phyloP scores from a whole-genome alignment of 1,284 basidiomycete genomes.

The Tilletia horrida region DNA sequence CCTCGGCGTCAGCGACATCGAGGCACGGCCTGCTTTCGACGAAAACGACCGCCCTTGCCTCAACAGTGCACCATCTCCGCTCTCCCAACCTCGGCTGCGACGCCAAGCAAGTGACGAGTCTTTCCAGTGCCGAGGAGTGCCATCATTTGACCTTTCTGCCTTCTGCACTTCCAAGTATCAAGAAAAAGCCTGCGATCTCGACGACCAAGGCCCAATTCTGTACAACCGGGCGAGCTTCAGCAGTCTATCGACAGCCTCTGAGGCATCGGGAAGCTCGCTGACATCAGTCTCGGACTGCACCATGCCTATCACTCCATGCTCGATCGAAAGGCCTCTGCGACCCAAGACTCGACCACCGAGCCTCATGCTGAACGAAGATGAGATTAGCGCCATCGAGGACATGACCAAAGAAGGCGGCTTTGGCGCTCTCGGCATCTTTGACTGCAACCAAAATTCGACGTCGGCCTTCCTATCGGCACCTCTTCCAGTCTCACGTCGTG shows the following conservation, averaged over 20 bases:
- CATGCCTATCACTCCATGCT: conserved; percentile 6
- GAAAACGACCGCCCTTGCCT: conserved; percentile 2
- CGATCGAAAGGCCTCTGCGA: not conserved
- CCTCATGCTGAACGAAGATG: conserved; percentile 1
- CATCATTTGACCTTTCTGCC: not conserved
- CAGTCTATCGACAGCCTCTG: not conserved
- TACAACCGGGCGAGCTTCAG: conserved; percentile 8
- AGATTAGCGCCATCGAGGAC: not conserved
- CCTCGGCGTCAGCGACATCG: not conserved
- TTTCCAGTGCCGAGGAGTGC: conserved; percentile 3
- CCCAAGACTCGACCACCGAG: conserved; percentile 13
- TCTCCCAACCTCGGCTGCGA: not conserved
- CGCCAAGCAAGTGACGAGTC: conserved; percentile 5
- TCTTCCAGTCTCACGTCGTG: not conserved
- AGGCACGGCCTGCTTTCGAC: not conserved
- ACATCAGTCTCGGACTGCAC: conserved; percentile 4
- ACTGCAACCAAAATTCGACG: not conserved
- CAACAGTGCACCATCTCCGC: not conserved
- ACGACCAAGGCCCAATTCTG: not conserved
- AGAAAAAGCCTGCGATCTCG: not conserved
- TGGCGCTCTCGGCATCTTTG: not conserved
- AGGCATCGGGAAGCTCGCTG: conserved; percentile 11
- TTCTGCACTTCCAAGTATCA: too few relatives aligned
- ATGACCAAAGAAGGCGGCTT: not conserved
- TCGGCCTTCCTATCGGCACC: not conserved